Conservation (phyloP, 2,329 filamentous ascomycete genomes). For the Exophiala oligosperma region DNA sequence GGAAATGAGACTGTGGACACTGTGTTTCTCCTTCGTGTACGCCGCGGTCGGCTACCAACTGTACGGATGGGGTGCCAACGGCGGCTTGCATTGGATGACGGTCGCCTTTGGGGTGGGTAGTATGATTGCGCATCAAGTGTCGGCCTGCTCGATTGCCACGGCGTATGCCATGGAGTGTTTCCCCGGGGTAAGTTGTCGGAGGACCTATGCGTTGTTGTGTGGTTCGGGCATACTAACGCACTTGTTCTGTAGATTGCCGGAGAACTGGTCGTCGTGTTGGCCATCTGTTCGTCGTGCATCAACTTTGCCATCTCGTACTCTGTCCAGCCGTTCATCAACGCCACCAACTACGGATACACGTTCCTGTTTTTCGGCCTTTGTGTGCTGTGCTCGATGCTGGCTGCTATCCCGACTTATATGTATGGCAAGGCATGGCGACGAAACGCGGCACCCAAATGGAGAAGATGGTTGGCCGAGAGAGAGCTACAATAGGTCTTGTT, state of each 20-base stretch:
- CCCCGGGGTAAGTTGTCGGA: constrained; percentile 29
- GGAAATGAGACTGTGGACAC: constrained; percentile 30
- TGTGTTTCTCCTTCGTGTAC: constrained; percentile 34
- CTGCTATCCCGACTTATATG: constrained; percentile 11
- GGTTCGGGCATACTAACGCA: background rate
- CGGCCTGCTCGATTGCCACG: constrained; percentile 40
- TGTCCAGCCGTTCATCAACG: constrained; percentile 42
- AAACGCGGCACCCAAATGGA: constrained; percentile 9
- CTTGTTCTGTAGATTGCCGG: constrained; percentile 34
- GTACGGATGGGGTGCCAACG: constrained; percentile 14
- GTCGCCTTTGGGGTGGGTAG: constrained; percentile 39
- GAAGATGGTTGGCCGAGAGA: constrained; percentile 9
- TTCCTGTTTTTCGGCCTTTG: constrained; percentile 14
- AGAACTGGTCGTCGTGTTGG: constrained; percentile 40
- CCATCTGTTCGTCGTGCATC: constrained; percentile 34
- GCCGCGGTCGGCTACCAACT: constrained; percentile 12
- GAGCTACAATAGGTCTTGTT: background rate
- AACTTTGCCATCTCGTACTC: constrained; percentile 41
- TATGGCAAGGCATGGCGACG: constrained; percentile 14
- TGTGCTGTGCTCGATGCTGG: constrained; percentile 11
- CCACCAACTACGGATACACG: constrained; percentile 10
- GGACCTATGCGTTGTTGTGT: background rate
- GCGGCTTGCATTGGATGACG: constrained; percentile 32
- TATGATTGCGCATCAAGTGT: constrained; percentile 45
- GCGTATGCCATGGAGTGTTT: constrained; percentile 46